phyloP scores from a whole-genome alignment of 345 rosid species.

The Melaleuca alternifolia region DNA sequence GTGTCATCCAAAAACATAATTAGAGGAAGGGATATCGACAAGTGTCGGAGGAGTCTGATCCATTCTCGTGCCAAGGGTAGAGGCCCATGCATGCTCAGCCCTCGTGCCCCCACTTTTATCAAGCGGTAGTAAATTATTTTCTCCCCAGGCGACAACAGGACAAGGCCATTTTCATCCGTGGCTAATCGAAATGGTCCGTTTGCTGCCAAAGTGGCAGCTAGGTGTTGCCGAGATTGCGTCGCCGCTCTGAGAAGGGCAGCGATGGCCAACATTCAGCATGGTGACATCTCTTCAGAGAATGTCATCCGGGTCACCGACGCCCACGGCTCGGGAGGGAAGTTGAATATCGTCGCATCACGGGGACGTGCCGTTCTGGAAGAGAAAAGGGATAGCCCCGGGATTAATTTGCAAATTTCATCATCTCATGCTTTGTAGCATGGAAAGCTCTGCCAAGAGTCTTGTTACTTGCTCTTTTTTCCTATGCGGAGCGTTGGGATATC shows the following conservation, averaged over 20 bases:
- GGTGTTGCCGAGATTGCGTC: slow-evolving; percentile 48
- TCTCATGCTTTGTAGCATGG: slow-evolving; percentile 56
- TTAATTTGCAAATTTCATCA: slow-evolving; percentile 52
- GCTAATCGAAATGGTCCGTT: slow-evolving; percentile 30
- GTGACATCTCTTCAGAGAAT: slow-evolving; percentile 52
- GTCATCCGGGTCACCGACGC: slow-evolving; percentile 20
- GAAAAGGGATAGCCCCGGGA: slow-evolving; percentile 42
- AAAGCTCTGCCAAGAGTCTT: slow-evolving; percentile 52
- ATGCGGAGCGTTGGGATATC: slow-evolving; percentile 9
- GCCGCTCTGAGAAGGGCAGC: slow-evolving; percentile 40
- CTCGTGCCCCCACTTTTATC: too few relatives aligned
- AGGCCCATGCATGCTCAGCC: too few relatives aligned
- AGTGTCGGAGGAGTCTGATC: too few relatives aligned
- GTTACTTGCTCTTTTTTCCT: slow-evolving; percentile 37
- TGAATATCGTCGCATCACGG: slow-evolving; percentile 39
- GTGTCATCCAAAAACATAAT: too few relatives aligned
- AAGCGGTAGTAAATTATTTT: too few relatives aligned
- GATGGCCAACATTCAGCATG: slow-evolving; percentile 45
- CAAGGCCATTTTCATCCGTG: slow-evolving; percentile 23
- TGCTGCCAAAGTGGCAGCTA: slow-evolving; percentile 34
- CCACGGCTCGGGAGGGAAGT: slow-evolving; percentile 9
- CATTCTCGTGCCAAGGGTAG: too few relatives aligned
- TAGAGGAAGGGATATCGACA: too few relatives aligned
- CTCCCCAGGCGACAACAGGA: too few relatives aligned
- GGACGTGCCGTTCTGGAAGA: slow-evolving; percentile 64